phyloP scores from a whole-genome alignment of 1,284 basidiomycete genomes.

The Leccinum pachyderme region DNA sequence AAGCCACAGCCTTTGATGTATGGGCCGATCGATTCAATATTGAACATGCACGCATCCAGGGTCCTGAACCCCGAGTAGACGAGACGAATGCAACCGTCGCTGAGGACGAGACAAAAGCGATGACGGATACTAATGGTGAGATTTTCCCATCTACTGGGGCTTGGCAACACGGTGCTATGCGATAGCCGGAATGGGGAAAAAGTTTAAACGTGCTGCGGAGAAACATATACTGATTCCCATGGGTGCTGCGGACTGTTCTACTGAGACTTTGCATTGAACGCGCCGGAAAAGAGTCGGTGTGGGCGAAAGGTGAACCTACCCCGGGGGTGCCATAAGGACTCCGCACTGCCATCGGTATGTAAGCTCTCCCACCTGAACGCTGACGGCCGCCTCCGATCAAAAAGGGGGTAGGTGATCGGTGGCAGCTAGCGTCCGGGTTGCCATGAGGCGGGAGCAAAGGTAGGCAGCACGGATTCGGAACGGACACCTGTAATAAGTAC shows the following conservation, averaged over 20 bases:
- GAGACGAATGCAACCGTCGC: background rate
- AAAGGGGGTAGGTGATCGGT: conserved; percentile 27
- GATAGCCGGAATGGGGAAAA: background rate
- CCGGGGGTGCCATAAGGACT: background rate
- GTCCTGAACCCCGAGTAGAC: conserved; percentile 16
- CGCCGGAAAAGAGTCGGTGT: background rate
- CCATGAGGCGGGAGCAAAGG: conserved; percentile 6
- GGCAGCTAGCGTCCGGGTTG: conserved; percentile 25
- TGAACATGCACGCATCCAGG: conserved; percentile 19
- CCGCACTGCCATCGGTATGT: conserved; percentile 9
- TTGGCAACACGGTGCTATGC: background rate
- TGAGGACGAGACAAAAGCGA: background rate
- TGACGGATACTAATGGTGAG: background rate
- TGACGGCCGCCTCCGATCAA: conserved; percentile 26
- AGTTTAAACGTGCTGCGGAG: conserved; percentile 9
- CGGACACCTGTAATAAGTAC: background rate
- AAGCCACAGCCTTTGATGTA: conserved; percentile 16
- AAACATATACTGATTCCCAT: conserved; percentile 1
- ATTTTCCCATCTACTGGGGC: background rate
- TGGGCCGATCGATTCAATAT: conserved; percentile 20
- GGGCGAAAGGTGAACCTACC: background rate
- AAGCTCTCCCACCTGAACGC: background rate
- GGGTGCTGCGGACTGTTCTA: conserved; percentile 8
- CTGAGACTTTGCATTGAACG: background rate
- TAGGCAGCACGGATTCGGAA: background rate